These are phyloP conservation scores for Lachnellula subtilissima DNA, from an alignment of 2,329 filamentous ascomycete species.

Conservation along the genomic window DNA sequence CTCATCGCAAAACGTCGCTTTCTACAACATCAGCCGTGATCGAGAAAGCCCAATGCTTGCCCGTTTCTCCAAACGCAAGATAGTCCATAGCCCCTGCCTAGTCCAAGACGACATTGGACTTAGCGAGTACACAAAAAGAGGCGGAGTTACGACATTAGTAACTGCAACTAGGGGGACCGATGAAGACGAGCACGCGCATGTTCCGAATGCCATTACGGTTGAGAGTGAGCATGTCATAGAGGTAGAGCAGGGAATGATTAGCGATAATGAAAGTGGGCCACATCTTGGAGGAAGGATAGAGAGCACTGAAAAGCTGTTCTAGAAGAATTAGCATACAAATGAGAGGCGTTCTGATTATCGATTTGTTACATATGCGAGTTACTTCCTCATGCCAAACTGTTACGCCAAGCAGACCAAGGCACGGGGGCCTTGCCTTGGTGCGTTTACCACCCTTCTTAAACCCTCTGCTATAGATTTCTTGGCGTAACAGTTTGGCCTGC, in stretches of 20 bases:
- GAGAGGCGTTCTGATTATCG: too few relatives aligned
- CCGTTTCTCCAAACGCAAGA: conserved; percentile 1
- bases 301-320: conserved; percentile 7
- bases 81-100: conserved; percentile 1
- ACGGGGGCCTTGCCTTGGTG: too few relatives aligned
- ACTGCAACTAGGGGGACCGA: conserved; percentile 7
- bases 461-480: too few relatives aligned
- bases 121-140: conserved; percentile 8
- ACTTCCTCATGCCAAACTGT: too few relatives aligned
- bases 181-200: conserved; percentile 5
- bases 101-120: conserved; percentile 4
- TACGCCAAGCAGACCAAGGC: too few relatives aligned
- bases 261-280: background rate
- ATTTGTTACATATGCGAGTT: too few relatives aligned
- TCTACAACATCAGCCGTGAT: background rate
- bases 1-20: conserved; percentile 1
- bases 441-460: too few relatives aligned
- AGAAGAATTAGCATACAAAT: background rate
- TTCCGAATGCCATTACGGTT: conserved; percentile 11
- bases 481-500: too few relatives aligned
- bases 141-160: conserved; percentile 18
- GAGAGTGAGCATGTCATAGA: conserved; percentile 11
- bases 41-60: background rate
- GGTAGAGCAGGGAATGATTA: background rate
- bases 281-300: background rate